Conservation (phyloP, 2,329 filamentous ascomycete genomes). For the Trichoderma atrobrunneum region DNA sequence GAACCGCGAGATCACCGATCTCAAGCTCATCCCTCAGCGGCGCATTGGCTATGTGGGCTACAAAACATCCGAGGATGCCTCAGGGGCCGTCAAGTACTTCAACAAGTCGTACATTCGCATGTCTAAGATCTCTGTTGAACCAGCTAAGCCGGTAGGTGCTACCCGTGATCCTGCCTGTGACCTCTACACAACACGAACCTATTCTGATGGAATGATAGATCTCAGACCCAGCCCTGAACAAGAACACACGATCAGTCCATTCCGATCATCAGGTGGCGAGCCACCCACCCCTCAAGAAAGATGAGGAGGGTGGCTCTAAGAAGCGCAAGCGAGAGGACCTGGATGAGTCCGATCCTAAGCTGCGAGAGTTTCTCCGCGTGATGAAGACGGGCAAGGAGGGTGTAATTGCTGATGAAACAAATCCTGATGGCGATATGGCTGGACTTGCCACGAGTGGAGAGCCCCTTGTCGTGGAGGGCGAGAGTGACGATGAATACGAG, state of each 20-base stretch:
- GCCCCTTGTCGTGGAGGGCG: conserved; percentile 48
- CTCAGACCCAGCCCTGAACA: conserved; percentile 42
- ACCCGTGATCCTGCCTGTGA: conserved; percentile 6
- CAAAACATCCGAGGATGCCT: conserved; percentile 75
- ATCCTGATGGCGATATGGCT: conserved; percentile 24
- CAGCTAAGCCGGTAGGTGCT: conserved; percentile 70
- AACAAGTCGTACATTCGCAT: conserved; percentile 93
- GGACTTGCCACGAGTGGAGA: conserved; percentile 24
- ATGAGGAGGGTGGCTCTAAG: conserved; percentile 44
- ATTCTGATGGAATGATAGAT: conserved; percentile 43
- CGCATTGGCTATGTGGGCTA: conserved; percentile 96
- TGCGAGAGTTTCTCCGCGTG: conserved; percentile 80
- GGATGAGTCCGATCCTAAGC: conserved; percentile 68
- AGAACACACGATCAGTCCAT: conserved; percentile 29
- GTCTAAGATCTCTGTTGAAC: conserved; percentile 87
- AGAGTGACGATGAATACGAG: conserved; percentile 76
- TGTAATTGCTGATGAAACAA: conserved; percentile 33
- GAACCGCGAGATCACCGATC: conserved; percentile 78
- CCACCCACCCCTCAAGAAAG: conserved; percentile 9
- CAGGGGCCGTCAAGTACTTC: conserved; percentile 87
- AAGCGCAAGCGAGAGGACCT: conserved; percentile 66
- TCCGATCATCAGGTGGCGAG: conserved; percentile 24
- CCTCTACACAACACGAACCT: conserved; percentile 21
- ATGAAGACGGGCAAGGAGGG: conserved; percentile 60
- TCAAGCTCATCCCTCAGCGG: conserved; percentile 84